A percentile compares a stretch with the other conserved stretches of the same genome.
Conservation (phyloP, 441 rosid genomes). For the Croton setiger region DNA sequence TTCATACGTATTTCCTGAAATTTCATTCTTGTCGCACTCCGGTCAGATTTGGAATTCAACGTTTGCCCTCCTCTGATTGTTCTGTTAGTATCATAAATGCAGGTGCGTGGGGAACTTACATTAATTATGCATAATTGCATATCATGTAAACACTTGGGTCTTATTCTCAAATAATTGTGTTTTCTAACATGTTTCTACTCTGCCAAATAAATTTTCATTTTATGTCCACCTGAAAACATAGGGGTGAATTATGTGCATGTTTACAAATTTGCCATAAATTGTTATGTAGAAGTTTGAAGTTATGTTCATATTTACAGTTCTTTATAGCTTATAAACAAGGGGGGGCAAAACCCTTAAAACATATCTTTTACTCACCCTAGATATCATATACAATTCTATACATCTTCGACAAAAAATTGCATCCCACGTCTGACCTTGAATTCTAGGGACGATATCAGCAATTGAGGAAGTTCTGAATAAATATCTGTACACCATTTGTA, state of each 20-base stretch:
- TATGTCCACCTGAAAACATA: too few species aligned
- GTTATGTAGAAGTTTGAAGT: not conserved
- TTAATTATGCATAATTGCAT: not conserved
- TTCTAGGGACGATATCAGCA: slow-evolving; percentile 14
- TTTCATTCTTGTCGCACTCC: not conserved
- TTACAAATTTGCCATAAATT: not conserved
- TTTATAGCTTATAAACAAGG: slow-evolving; percentile 11
- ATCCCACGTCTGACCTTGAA: slow-evolving; percentile 14
- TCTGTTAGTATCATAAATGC: not conserved
- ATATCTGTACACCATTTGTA: slow-evolving; percentile 26
- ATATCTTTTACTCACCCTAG: not conserved
- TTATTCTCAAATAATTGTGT: too few species aligned
- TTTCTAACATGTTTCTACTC: too few species aligned
- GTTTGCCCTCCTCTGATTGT: not conserved
- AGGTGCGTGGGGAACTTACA: not conserved
- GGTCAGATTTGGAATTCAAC: not conserved
- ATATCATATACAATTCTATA: not conserved
- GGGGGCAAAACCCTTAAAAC: not conserved
- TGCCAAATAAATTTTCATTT: too few species aligned
- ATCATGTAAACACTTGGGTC: too few species aligned
- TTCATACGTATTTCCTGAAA: not conserved
- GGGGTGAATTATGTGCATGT: not conserved
- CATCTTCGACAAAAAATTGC: slow-evolving; percentile 22
- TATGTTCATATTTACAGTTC: slow-evolving; percentile 16
- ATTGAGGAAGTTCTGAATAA: not conserved